These are phyloP conservation scores for Lichtheimia ornata DNA, from an alignment of 371 early-diverging fungal genomes.

Conservation along the genomic window DNA sequence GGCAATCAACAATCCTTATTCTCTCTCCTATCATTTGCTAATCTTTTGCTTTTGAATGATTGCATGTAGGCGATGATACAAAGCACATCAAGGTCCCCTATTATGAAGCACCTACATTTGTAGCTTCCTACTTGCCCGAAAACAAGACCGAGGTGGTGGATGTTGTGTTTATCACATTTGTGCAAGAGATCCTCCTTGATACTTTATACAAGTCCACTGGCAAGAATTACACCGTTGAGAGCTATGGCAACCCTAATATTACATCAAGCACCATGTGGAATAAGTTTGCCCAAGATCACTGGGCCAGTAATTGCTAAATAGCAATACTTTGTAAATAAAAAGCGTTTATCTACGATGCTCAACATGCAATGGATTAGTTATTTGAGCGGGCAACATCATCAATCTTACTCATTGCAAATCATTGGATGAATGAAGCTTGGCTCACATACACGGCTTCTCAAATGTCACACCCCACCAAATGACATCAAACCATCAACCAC, in stretches of 20 bases:
- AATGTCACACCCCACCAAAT: no score
- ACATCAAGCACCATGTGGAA: slow-evolving; percentile 34
- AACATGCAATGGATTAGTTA: no score
- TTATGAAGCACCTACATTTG: slow-evolving; percentile 45
- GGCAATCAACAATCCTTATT: neutral
- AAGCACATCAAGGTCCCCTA: slow-evolving; percentile 38
- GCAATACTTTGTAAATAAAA: neutral
- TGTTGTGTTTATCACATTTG: slow-evolving; percentile 36
- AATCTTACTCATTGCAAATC: no score
- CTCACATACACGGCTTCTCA: no score
- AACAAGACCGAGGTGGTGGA: slow-evolving; percentile 22
- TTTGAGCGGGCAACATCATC: no score
- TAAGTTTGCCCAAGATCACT: slow-evolving; percentile 16
- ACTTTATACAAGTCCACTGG: slow-evolving; percentile 29
- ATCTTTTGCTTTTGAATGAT: neutral
- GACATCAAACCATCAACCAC: no score
- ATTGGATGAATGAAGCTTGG: no score
- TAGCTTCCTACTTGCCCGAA: slow-evolving; percentile 28
- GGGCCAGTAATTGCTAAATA: slow-evolving; percentile 15
- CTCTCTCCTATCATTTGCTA: no score
- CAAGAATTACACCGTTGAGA: slow-evolving; percentile 19
- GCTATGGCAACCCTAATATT: slow-evolving; percentile 24
- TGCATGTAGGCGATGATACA: slow-evolving; percentile 29
- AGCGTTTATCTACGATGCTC: no score
- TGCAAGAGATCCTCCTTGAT: slow-evolving; percentile 25